These are phyloP conservation scores for Peniophora sp. DNA, from an alignment of 1,284 basidiomycete genomes.

Conservation along the genomic window DNA sequence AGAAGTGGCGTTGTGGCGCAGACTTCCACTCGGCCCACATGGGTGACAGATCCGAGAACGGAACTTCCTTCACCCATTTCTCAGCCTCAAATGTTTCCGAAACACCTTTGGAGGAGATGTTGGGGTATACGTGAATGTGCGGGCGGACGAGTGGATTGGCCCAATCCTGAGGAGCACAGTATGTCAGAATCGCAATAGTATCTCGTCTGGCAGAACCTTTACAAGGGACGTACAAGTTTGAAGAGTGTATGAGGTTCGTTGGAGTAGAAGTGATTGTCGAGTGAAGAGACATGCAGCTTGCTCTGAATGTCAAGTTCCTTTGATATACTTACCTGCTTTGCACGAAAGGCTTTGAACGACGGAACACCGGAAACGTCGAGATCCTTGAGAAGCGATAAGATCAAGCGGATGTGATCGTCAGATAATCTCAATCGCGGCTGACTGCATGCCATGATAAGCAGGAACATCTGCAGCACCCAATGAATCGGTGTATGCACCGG, in stretches of 20 bases:
- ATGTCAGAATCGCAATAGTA: background rate
- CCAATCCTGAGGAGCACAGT: conserved; percentile 20
- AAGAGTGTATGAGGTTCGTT: conserved; percentile 19
- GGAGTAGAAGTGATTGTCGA: conserved; percentile 24
- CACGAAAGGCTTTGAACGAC: conserved; percentile 18
- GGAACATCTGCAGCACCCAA: conserved; percentile 26
- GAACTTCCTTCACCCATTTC: conserved; percentile 20
- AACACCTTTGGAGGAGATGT: conserved; percentile 14
- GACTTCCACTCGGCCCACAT: conserved; percentile 26
- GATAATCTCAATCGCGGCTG: conserved; percentile 24
- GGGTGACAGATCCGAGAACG: conserved; percentile 17
- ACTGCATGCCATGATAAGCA: conserved; percentile 26
- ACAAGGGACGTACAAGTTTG: conserved; percentile 15
- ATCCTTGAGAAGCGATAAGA: conserved; percentile 26
- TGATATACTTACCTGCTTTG: conserved; percentile 14
- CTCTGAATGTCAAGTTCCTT: conserved; percentile 11
- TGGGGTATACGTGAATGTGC: conserved; percentile 23
- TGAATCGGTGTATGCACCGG: too few species aligned
- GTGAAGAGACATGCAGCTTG: conserved; percentile 15
- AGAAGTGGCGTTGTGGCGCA: conserved; percentile 12
- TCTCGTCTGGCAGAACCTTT: too few species aligned
- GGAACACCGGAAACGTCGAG: conserved; percentile 23
- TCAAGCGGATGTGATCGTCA: conserved; percentile 21
- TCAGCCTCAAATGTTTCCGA: conserved; percentile 24
- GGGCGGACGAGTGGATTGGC: conserved; percentile 24